phyloP scores from a whole-genome alignment of 352 stramenopile species.

The Thalassiosira hispida region DNA sequence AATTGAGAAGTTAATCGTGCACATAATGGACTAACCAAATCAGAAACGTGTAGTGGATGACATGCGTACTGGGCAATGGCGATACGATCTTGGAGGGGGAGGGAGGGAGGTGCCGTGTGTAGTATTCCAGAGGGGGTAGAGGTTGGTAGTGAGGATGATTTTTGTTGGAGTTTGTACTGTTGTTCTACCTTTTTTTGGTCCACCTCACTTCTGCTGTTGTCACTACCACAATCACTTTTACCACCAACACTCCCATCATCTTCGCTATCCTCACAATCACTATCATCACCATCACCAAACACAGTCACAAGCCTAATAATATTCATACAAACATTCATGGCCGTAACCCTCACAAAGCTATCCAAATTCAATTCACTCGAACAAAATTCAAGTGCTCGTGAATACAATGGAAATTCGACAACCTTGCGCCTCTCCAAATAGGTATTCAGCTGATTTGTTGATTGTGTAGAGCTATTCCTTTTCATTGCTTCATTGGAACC shows the following conservation, averaged over 20 bases:
- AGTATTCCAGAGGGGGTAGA: constrained; percentile 63
- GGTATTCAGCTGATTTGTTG: no score
- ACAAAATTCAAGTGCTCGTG: constrained; percentile 82
- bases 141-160: constrained; percentile 34
- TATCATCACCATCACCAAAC: constrained; percentile 11
- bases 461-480: no score
- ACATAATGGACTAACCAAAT: constrained; percentile 78
- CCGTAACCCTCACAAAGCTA: constrained; percentile 81
- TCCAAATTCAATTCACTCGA: constrained; percentile 59
- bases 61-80: constrained; percentile 80
- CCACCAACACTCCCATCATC: constrained; percentile 10
- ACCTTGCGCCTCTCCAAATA: constrained; percentile 7
- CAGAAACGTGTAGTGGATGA: constrained; percentile 64
- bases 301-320: constrained; percentile 75
- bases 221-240: constrained; percentile 7
- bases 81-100: constrained; percentile 79
- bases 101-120: constrained; percentile 58
- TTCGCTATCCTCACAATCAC: constrained; percentile 14
- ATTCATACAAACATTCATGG: constrained; percentile 86
- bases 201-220: no score
- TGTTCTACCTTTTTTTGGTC: no score
- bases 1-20: constrained; percentile 73
- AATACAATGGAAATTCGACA: constrained; percentile 84
- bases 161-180: neutral
- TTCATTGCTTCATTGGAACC: neutral